Base-by-base conservation (phyloP, 805 yeast species). In the Ogataea ganodermae region DNA sequence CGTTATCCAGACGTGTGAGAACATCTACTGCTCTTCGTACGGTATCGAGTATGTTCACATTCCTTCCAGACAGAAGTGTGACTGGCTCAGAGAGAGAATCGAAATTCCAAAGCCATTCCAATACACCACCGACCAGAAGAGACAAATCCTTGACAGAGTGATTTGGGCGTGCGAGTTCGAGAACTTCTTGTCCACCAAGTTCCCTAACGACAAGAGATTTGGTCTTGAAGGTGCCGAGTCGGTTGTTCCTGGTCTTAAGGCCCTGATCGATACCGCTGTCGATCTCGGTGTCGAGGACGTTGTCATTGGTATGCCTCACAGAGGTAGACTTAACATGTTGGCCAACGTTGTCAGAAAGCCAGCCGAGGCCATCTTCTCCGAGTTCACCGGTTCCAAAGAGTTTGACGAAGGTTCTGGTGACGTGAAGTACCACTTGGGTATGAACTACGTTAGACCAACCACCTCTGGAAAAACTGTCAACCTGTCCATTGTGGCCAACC, bases 181-280 rank as follows among this genome's bases (percentile, higher is more conserved):
- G 76, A 73, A 86, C 50, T 94, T 94, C 80, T 74, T 94, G 63
- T 81, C 97, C 40, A 84, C 96, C 49, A 94, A 94, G 74, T 94
- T 89, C 80, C 98, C 99, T 55, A 92, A 90, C 72, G 98, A 91
- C 69, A 94, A 94, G 76, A 87, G 99, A 74, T 94, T 94, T 65
- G 99, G 99, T 71, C 78, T 94, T 50, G 99, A 94, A 77, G 99
- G 99, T 76, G 96, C 96, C 56, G 99, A 94, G 75, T 78, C 96
- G 41, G 86, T 88, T 62, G 88, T 94, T 42, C 98, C 98, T 38
- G 99, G 98, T 75, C 84, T 94, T 78, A 94, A 94, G 76, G 86
- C 97, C 42, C 70, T 94, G 67, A 90, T 94, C 66, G 99, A 94
- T 72, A 84, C 90, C 57, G 80, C 96, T 37, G 98, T 91, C 42